Base-by-base conservation (phyloP, 176 grass and related monocot species). In the Oryza glumipatula region DNA sequence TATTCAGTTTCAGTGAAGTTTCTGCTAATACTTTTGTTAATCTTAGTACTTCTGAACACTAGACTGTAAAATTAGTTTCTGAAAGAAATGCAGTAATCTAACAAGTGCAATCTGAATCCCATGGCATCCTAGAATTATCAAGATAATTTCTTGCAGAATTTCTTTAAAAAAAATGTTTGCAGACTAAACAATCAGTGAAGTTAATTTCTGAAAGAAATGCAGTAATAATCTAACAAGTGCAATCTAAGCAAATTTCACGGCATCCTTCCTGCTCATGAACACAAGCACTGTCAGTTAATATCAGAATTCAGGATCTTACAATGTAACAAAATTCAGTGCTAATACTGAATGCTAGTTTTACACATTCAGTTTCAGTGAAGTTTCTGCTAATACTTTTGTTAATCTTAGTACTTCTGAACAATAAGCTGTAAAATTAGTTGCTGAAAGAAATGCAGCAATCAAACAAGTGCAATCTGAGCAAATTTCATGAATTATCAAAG, bases 261-360 rank as follows among this genome's bases (percentile, higher is more conserved):
- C 61, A n/a, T 2, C 13, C 15, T 30, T 92, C 88, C 92, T 93
- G 54, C 21, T 33, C 15, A 78, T 33, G 1, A 66, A 68, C 65
- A 66, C 35, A 74, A 73, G 5, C 75, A 76, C 3, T 70, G 17
- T 21, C 26, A 68, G 15, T 79, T 79, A 17, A 11, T n/a, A 51
- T 2, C 9, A n/a, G 17, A 21, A 21, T 58, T 58, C 52, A 21
- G 52, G 21, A 21, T 58, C 17, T 58, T 58, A 58, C 17, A 58
- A 21, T 17, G 2, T 8, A 58, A 58, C 52, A 58, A 21, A 21
- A 58, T 58, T 21, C 52, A 58, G 52, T 58, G 52, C 52, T 58
- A 58, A 58, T 58, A 21, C 52, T 21, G 52, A 58, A 58, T 14
- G 2, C 19, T 58, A 36, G 17, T 21, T 58, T 7, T 9, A 58